Evolutionary conservation across 2,329 filamentous ascomycete genomes (phyloP).

Genomic region (Byssochlamys sp.): DNA sequence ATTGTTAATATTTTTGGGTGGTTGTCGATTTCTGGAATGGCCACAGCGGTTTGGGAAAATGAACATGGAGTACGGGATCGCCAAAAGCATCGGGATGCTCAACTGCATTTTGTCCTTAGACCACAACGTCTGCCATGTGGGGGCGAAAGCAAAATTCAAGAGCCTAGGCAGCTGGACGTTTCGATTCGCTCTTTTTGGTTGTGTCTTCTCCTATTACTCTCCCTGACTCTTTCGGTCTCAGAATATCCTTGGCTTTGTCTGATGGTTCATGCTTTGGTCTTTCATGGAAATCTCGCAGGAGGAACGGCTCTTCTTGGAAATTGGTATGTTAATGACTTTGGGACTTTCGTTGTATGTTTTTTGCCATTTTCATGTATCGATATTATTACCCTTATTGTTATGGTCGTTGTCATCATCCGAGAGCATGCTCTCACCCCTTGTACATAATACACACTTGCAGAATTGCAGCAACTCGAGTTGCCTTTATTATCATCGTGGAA

Average conservation of each 20-base stretch:
- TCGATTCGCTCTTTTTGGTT: background rate
- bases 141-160: background rate
- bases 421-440: background rate
- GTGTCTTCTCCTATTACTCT: background rate
- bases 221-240: background rate
- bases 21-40: background rate
- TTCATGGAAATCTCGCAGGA: background rate
- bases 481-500: background rate
- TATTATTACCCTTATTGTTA: background rate
- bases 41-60: background rate
- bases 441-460: background rate
- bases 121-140: background rate
- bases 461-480: background rate
- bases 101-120: background rate
- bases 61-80: background rate
- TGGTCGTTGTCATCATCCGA: background rate
- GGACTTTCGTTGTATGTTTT: background rate
- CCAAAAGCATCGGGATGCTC: background rate
- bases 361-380: background rate
- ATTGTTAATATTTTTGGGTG: background rate
- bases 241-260: background rate
- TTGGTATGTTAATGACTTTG: background rate
- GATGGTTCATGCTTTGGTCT: background rate
- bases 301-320: background rate
- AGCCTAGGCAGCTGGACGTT: background rate